phyloP scores from a whole-genome alignment of 305 asterid genomes.

The Solanum hybrid region DNA sequence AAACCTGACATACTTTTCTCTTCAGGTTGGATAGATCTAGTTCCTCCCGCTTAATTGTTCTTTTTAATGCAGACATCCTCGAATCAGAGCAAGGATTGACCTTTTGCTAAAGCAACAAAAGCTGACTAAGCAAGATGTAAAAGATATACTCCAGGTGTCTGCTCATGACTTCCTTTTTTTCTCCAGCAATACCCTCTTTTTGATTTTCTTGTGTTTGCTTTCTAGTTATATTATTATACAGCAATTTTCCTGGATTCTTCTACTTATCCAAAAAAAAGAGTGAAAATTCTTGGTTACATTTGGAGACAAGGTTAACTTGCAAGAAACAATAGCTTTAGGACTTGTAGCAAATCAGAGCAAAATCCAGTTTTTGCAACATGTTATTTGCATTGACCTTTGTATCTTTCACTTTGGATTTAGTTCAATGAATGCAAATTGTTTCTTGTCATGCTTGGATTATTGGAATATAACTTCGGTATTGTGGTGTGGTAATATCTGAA shows the following conservation, averaged over 20 bases:
- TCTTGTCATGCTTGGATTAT: not conserved
- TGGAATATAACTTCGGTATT: not conserved
- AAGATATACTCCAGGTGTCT: conserved; percentile 78
- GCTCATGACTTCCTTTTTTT: conserved; percentile 8
- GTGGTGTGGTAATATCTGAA: not conserved
- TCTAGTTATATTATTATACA: not conserved
- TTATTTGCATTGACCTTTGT: not conserved
- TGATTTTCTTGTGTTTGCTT: not conserved
- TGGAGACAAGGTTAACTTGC: conserved; percentile 1
- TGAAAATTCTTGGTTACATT: not conserved
- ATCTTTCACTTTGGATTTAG: not conserved
- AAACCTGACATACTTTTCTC: conserved; percentile 1
- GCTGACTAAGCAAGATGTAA: conserved; percentile 73
- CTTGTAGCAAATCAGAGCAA: not conserved
- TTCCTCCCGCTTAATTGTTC: not conserved
- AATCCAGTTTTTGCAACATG: not conserved
- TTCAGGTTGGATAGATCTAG: not conserved
- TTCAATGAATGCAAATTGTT: not conserved
- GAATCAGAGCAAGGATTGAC: conserved; percentile 83
- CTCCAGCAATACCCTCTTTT: not conserved
- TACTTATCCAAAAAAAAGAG: not conserved
- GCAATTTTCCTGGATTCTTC: not conserved
- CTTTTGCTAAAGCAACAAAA: conserved; percentile 79
- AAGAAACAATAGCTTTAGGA: not conserved
- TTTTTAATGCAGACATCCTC: conserved; percentile 49